Percentiles rank a stretch among this genome's conserved stretches.
phyloP scores from a whole-genome alignment of 2,329 filamentous ascomycete species.

The Fusarium sp. region DNA sequence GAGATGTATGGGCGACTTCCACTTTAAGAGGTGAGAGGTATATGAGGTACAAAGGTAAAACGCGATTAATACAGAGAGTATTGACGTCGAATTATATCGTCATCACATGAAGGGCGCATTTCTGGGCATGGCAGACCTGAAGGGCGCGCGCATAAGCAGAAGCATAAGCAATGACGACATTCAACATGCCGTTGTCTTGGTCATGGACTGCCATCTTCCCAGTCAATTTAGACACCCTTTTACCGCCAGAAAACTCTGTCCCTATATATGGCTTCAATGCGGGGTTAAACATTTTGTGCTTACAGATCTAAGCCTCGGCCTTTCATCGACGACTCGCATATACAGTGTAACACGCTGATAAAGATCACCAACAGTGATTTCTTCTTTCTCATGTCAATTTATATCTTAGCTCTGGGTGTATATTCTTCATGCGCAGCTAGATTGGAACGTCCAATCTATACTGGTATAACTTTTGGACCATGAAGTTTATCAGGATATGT shows the following conservation, averaged over 20 bases:
- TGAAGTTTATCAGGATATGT: not conserved
- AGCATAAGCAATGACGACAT: not conserved
- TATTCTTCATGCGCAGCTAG: accelerated
- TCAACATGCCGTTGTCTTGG: too few relatives aligned
- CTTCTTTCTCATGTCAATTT: accelerated
- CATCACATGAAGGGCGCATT: not conserved
- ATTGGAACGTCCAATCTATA: accelerated
- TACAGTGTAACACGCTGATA: accelerated
- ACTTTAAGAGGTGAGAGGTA: accelerated
- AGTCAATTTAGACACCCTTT: not conserved
- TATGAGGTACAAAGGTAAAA: not conserved
- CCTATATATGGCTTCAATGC: not conserved
- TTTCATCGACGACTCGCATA: accelerated
- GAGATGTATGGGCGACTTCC: not conserved
- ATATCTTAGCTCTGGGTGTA: accelerated
- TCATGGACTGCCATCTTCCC: not conserved
- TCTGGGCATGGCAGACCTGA: not conserved
- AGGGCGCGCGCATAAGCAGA: not conserved
- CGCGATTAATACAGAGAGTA: accelerated
- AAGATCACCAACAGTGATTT: not conserved
- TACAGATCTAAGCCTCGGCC: not conserved
- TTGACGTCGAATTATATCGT: accelerated
- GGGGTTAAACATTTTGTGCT: not conserved
- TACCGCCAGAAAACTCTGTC: not conserved
- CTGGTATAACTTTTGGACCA: too few relatives aligned